Conservation (phyloP, 2,329 filamentous ascomycete genomes). For the Colletotrichum sp. region DNA sequence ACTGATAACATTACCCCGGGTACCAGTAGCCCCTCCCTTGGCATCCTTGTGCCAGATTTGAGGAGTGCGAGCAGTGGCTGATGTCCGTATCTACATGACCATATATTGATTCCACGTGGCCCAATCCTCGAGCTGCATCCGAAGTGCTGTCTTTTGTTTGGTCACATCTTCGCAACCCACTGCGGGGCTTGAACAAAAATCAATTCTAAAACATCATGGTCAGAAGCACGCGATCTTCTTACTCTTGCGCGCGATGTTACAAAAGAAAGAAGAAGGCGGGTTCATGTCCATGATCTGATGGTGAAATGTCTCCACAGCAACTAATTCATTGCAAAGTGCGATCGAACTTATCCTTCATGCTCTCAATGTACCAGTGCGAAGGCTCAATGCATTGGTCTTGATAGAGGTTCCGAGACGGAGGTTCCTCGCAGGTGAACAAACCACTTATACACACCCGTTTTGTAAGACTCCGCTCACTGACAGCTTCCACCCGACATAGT, state of each 20-base stretch:
- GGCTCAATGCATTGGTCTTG: not conserved
- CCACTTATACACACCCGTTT: not conserved
- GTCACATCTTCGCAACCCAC: not conserved
- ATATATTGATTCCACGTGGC: not conserved
- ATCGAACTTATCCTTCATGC: not conserved
- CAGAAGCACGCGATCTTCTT: not conserved
- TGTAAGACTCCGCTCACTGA: not conserved
- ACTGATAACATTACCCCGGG: not conserved
- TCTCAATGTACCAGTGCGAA: not conserved
- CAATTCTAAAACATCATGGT: not conserved
- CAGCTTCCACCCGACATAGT: not conserved
- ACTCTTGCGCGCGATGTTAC: not conserved
- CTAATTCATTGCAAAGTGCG: not conserved
- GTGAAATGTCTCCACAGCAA: not conserved
- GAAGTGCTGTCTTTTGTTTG: not conserved
- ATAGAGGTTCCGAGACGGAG: not conserved
- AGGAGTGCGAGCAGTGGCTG: not conserved
- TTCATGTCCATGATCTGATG: not conserved
- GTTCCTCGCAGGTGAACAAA: not conserved
- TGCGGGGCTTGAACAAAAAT: not conserved
- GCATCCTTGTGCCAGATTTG: not conserved
- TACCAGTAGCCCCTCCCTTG: not conserved
- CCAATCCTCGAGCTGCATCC: not conserved
- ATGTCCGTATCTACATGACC: not conserved
- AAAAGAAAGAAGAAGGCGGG: not conserved